These are phyloP conservation scores for Sindora glabra DNA, from an alignment of 306 rosid genomes.

Conservation along the genomic window DNA sequence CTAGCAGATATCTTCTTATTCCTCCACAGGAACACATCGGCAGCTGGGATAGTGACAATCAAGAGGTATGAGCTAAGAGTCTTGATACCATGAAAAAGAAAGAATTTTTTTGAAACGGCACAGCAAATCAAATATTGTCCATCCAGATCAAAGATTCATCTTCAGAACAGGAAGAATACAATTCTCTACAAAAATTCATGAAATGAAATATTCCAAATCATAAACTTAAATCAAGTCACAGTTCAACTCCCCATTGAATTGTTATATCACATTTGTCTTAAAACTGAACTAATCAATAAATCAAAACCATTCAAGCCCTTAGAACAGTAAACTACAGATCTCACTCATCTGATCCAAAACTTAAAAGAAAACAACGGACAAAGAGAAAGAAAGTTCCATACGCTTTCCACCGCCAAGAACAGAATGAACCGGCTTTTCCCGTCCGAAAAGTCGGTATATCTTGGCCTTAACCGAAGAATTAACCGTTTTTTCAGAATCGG, in stretches of 20 bases:
- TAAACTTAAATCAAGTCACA: too few relatives aligned
- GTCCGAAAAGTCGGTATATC: conserved; percentile 54
- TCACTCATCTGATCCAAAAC: too few relatives aligned
- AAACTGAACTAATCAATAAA: too few relatives aligned
- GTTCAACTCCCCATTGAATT: too few relatives aligned
- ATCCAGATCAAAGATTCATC: too few relatives aligned
- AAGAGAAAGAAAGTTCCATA: conserved; percentile 4
- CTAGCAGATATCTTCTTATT: conserved; percentile 59
- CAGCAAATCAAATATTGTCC: not conserved
- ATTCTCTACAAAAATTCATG: too few relatives aligned
- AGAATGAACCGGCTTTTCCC: conserved; percentile 55
- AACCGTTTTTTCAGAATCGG: conserved; percentile 35
- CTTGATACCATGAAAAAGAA: not conserved
- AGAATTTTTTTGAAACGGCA: too few relatives aligned
- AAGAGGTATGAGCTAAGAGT: not conserved
- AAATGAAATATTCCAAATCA: too few relatives aligned
- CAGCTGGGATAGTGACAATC: conserved; percentile 37
- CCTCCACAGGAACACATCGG: conserved; percentile 73
- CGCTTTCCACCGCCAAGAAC: conserved; percentile 73
- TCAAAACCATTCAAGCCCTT: too few relatives aligned
- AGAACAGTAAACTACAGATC: not conserved
- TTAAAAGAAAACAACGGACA: too few relatives aligned
- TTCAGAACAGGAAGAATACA: too few relatives aligned
- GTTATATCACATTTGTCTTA: too few relatives aligned
- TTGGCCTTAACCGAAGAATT: conserved; percentile 27